Evolutionary conservation across 306 rosid genomes (phyloP).

Genomic region (Dalbergia oliveri): DNA sequence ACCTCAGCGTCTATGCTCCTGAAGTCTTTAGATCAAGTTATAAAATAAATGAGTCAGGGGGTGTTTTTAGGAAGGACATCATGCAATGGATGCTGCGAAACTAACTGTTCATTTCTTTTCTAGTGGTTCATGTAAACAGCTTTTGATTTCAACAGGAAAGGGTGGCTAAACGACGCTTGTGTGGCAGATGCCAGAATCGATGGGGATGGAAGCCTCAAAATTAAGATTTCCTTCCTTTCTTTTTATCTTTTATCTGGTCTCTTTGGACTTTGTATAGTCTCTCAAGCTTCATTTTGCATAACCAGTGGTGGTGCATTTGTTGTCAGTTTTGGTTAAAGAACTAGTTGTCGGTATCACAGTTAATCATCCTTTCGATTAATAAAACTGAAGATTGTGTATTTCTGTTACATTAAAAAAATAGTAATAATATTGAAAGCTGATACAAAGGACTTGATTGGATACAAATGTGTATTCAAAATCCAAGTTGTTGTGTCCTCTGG

Average conservation of each 20-base stretch:
- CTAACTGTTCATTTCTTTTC: constrained; percentile 32
- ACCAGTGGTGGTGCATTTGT: constrained; percentile 14
- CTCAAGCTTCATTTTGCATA: constrained; percentile 41
- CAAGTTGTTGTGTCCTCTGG: neutral
- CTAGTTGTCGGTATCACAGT: constrained; percentile 11
- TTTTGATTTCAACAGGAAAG: constrained; percentile 5
- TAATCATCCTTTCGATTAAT: constrained; percentile 28
- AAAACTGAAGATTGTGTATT: neutral
- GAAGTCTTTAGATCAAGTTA: constrained; percentile 48
- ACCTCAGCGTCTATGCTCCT: constrained; percentile 49
- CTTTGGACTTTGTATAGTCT: constrained; percentile 39
- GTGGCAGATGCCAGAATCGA: constrained; percentile 14
- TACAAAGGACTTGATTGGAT: neutral
- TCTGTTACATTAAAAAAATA: neutral
- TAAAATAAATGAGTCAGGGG: constrained; percentile 52
- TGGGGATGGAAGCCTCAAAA: constrained; percentile 21
- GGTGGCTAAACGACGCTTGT: constrained; percentile 28
- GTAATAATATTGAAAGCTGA: neutral
- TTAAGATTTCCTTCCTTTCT: neutral
- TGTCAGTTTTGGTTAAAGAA: constrained; percentile 28
- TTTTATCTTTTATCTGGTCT: neutral
- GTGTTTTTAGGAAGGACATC: constrained; percentile 75
- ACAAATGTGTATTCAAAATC: neutral
- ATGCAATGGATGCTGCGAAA: constrained; percentile 78
- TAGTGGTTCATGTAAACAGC: neutral